Evolutionary conservation across 1,139 yeast species (phyloP).

Genomic region (Torulaspora globosa): DNA sequence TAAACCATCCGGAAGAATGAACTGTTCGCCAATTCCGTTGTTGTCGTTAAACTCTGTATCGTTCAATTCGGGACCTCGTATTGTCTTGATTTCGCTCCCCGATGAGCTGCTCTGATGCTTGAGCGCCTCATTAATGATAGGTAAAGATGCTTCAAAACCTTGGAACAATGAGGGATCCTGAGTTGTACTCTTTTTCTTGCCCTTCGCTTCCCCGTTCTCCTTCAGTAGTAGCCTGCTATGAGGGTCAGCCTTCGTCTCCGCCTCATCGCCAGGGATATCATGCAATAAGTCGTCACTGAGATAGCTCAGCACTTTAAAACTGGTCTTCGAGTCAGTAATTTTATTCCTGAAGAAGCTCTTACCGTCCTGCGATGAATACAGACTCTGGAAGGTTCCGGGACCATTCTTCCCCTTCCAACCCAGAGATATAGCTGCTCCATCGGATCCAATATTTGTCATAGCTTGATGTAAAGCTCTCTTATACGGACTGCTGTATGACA

Average conservation of each 20-base stretch:
- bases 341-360: constrained; percentile 34
- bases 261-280: constrained; percentile 44
- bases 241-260: constrained; percentile 35
- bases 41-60: constrained; percentile 12
- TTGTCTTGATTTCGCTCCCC: constrained; percentile 2
- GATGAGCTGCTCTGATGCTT: constrained; percentile 21
- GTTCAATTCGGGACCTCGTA: neutral
- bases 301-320: constrained; percentile 45
- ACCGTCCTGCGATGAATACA: constrained; percentile 25
- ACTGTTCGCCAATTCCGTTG: constrained; percentile 23
- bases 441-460: constrained; percentile 31
- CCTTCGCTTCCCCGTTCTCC: constrained; percentile 17
- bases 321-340: constrained; percentile 38
- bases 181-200: constrained; percentile 14
- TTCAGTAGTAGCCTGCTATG: constrained; percentile 36
- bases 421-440: constrained; percentile 10
- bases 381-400: constrained; percentile 25
- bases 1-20: constrained; percentile 38
- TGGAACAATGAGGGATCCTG: constrained; percentile 49
- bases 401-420: constrained; percentile 5
- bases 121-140: constrained; percentile 43
- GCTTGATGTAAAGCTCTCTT: constrained; percentile 47
- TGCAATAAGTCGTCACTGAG: constrained; percentile 54
- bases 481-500: constrained; percentile 43
- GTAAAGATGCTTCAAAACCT: constrained; percentile 59